Evolutionary conservation across 345 rosid genomes (phyloP), one percentile per base, ranked within the genome.

Genomic region (Pistacia atlantica): DNA sequence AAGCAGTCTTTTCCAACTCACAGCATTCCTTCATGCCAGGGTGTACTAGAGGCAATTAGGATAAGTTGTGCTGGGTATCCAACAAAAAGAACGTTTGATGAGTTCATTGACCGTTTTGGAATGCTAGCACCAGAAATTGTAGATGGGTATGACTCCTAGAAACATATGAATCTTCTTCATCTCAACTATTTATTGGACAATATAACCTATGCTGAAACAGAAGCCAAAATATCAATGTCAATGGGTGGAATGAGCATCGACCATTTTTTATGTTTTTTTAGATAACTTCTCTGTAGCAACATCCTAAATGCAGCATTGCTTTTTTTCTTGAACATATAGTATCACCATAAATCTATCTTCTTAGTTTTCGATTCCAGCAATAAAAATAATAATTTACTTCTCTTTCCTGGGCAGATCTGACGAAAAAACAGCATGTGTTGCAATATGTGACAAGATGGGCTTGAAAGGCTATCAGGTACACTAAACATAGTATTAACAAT

Each of bases 61-160:
- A 91, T 91, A 80, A 91, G 93, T 77, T 90, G 97, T 85, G 97
- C 97, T 28, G 93, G 97, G 61, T 91, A 91, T 83, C 97, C 97
- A 61, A 91, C 97, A 35, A 90, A 88, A 83, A 78, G 92, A 86
- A 81, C 97, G 71, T 91, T 91, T 65, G 88, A 88, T 77, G 97
- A 91, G 73, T 91, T 91, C 79, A 89, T 91, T 57, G 90, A 88
- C 65, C 97, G 93, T 46, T 91, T 91, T 87, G 97, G 90, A 71
- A 88, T 91, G 87, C 87, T 91, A 59, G 89, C 86, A 71, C 84
- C 92, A 49, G 89, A 88, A 54, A 84, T 85, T 81, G 84, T 84
- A 65, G 93, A 90, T 57, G 93, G 92, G 90, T 89, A 78, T 60
- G 57, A 67, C 61, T 75, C 60, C 61, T 51, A 17, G 28, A 12